These are phyloP conservation scores for Solanum gandarillasii DNA, from an alignment of 257 asterid species.

Conservation along the genomic window DNA sequence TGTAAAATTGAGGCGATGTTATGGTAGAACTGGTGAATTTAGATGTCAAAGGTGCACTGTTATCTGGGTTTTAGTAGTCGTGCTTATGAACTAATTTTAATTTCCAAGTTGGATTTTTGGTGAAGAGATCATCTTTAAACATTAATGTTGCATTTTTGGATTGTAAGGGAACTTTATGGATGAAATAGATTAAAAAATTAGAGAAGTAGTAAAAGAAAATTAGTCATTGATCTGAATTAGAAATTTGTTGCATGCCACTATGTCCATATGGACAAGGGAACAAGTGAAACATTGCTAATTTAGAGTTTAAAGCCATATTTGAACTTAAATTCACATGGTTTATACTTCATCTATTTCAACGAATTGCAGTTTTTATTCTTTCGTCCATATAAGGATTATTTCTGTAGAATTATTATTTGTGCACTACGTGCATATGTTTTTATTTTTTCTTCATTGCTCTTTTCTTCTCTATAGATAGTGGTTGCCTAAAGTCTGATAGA, in stretches of 20 bases:
- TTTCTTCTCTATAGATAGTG: neutral
- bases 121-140: neutral
- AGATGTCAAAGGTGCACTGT: neutral
- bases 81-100: neutral
- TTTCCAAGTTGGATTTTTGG: neutral
- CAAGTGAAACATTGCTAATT: neutral
- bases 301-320: neutral
- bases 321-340: conserved; percentile 6
- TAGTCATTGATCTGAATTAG: neutral
- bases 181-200: neutral
- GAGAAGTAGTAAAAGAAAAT: neutral
- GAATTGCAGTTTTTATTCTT: neutral
- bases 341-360: neutral
- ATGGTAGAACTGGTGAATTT: neutral
- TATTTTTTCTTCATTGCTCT: neutral
- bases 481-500: neutral
- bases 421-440: neutral
- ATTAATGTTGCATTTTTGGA: neutral
- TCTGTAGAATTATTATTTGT: neutral
- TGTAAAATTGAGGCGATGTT: neutral
- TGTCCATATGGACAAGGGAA: neutral
- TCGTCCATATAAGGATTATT: neutral
- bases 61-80: neutral
- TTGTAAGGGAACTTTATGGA: neutral
- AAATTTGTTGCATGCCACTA: neutral